A percentile compares a stretch with the other conserved stretches of the same genome.
These are phyloP conservation scores for Apophysomyces elegans DNA, from an alignment of 371 early-diverging fungal genomes.

Conservation along the genomic window DNA sequence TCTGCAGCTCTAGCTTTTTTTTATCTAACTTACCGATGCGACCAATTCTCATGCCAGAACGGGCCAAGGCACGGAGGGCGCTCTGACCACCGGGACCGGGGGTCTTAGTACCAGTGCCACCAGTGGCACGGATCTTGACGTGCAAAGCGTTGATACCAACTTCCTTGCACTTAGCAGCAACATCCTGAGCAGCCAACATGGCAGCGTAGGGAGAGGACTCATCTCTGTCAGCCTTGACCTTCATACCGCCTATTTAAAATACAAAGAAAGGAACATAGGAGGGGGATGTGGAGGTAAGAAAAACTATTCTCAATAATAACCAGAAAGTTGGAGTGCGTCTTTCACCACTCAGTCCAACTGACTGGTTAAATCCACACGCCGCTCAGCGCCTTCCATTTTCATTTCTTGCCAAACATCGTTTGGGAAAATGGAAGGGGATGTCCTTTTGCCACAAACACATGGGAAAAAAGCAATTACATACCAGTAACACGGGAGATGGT, in stretches of 20 bases:
- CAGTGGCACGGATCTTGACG: constrained; percentile 99
- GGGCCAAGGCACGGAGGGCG: constrained; percentile 99
- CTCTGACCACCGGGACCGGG: constrained; percentile 99
- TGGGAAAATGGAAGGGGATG: constrained; percentile 1
- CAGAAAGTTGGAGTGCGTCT: constrained; percentile 19
- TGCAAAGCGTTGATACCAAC: constrained; percentile 99
- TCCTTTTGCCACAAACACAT: constrained; percentile 8
- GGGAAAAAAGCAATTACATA: constrained; percentile 36
- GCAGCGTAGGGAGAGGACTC: constrained; percentile 99
- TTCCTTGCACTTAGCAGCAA: constrained; percentile 98
- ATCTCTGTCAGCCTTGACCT: constrained; percentile 99
- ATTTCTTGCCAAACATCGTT: background rate
- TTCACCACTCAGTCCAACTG: constrained; percentile 24
- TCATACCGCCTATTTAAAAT: constrained; percentile 94
- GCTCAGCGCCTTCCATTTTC: constrained; percentile 15
- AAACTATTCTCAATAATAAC: constrained; percentile 3
- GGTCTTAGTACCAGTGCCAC: constrained; percentile 99
- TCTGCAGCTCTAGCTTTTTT: no score
- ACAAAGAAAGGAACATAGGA: constrained; percentile 21
- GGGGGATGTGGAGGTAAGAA: constrained; percentile 20
- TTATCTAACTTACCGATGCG: constrained; percentile 74
- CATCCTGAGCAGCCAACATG: constrained; percentile 99
- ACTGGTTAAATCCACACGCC: constrained; percentile 20
- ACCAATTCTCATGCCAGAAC: constrained; percentile 99
- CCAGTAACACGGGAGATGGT: constrained; percentile 99